Base-by-base conservation (phyloP, 2,329 filamentous ascomycete genomes). In the Pseudogymnoascus sp. region DNA sequence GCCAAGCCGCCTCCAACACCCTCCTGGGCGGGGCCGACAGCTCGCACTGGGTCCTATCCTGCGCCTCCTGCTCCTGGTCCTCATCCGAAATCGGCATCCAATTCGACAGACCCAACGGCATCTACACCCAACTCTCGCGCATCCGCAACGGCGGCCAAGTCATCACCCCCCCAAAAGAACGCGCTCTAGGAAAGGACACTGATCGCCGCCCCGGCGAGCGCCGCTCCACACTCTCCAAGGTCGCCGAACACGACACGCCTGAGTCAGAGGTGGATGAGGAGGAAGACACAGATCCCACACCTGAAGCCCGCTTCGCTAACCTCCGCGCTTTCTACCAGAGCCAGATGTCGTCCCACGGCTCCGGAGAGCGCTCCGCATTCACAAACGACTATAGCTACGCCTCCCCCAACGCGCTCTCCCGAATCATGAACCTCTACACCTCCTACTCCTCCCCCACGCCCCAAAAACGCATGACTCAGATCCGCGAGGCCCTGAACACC, bases 391-490 rank as follows among this genome's bases (percentile, higher is more conserved):
- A 82, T 67, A 80, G 79, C 48, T 88, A 86, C 75, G 83, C 82
- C 31, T 96, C 93, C 0, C 93, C 93, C 0, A 89, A 86, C 4
- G 90, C 92, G 8, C 79, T 97, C 63, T 88, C 90, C 25, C 87
- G 93, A 34, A 95, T 98, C 71, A 96, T 97, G 91, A 93, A 86
- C 67, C 80, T 97, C 25, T 97, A 97, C 77, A 91, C 90, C 0
- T 61, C 57, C 21, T 61, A 37, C 57, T 39, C 57, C 16, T 61
- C 57, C 1, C 57, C 57, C 31, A 37, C 89, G 72, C 80, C 83
- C 11, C 90, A 89, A 68, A 81, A 86, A 0, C 83, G 85, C 21
- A 80, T 87, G 0, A 11, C 31, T 0, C 36, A 37, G 1, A 95
- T 96, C 88, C 86, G 92, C 25, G 93, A 97, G 78, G 91, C 92